Conservation (phyloP, 345 rosid genomes). For the Excoecaria cochinchinensis region DNA sequence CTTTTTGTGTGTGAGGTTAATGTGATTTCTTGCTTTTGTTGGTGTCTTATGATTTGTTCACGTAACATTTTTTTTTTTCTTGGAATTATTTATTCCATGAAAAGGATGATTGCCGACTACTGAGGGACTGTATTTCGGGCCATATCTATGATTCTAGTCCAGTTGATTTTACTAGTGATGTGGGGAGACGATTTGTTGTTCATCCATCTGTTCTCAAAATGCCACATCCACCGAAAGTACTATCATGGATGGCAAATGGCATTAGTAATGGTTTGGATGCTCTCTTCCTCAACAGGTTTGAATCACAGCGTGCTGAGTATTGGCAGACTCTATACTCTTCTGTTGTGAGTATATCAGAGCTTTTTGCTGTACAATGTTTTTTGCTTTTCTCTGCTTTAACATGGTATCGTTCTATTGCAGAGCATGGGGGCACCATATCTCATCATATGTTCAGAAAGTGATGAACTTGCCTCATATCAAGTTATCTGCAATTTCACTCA, state of each 20-base stretch:
- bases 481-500: conserved; percentile 65
- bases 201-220: conserved; percentile 73
- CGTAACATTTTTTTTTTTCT: not conserved
- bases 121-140: conserved; percentile 73
- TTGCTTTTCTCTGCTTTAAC: not conserved
- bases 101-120: conserved; percentile 71
- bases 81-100: conserved; percentile 12
- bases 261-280: conserved; percentile 76
- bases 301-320: conserved; percentile 80
- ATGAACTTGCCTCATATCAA: conserved; percentile 79
- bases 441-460: conserved; percentile 72
- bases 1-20: not conserved
- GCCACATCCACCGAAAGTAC: conserved; percentile 67
- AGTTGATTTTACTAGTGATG: conserved; percentile 81
- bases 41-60: not conserved
- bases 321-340: conserved; percentile 96
- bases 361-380: not conserved
- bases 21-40: not conserved
- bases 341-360: conserved; percentile 51
- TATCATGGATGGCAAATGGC: conserved; percentile 69
- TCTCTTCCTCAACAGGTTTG: conserved; percentile 81
- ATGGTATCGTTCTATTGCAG: conserved; percentile 40
- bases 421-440: conserved; percentile 74
- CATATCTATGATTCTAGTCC: conserved; percentile 81
- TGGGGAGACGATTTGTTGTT: conserved; percentile 66